phyloP scores from a whole-genome alignment of 176 grass and related monocot genomes.

The Bonia amplexicaulis region DNA sequence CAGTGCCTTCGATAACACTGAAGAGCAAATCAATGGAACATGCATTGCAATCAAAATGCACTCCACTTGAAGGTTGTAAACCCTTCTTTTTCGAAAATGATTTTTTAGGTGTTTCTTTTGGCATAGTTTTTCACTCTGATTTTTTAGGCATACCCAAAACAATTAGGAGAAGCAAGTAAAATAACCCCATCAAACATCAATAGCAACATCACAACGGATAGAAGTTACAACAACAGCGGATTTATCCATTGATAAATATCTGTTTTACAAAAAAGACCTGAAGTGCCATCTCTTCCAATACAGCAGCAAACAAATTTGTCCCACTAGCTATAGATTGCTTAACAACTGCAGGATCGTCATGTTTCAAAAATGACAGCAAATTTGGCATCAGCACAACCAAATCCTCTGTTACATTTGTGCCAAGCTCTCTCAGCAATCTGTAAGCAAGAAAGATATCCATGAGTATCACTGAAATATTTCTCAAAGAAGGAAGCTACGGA shows the following conservation, averaged over 20 bases:
- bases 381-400: slow-evolving; percentile 91
- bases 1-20: slow-evolving; percentile 12
- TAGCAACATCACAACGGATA: slow-evolving; percentile 44
- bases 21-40: not conserved
- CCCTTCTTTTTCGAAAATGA: not conserved
- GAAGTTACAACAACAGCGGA: slow-evolving; percentile 56
- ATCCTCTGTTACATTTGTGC: slow-evolving; percentile 69
- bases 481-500: not conserved
- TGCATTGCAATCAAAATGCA: slow-evolving; percentile 25
- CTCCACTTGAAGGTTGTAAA: slow-evolving; percentile 8
- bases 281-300: slow-evolving; percentile 99
- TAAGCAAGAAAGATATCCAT: slow-evolving; percentile 41
- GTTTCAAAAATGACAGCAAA: slow-evolving; percentile 83
- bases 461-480: slow-evolving; percentile 25
- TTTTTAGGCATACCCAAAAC: slow-evolving; percentile 11
- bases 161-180: slow-evolving; percentile 37
- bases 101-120: slow-evolving; percentile 24
- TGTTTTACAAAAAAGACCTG: slow-evolving; percentile 98
- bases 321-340: slow-evolving; percentile 98
- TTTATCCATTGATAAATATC: slow-evolving; percentile 68
- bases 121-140: slow-evolving; percentile 11
- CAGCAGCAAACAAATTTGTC: slow-evolving; percentile 91
- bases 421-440: slow-evolving; percentile 87
- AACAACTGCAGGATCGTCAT: slow-evolving; percentile 66
- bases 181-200: slow-evolving; percentile 36